Conservation (phyloP, 2,329 filamentous ascomycete species). For the Ciborinia camelliae region DNA sequence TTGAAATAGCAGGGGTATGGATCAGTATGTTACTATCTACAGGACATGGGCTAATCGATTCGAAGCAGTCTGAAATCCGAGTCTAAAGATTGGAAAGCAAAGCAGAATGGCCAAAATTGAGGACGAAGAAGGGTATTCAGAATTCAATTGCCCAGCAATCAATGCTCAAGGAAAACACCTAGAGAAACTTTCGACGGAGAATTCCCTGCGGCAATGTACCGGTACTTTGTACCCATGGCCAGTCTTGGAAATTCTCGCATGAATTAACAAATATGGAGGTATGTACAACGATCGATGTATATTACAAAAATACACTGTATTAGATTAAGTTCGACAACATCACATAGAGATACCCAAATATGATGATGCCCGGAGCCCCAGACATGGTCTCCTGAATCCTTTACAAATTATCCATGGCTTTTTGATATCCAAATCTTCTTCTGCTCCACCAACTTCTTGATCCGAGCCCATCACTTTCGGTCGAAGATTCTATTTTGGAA, state of each 20-base stretch:
- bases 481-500: conserved; percentile 4
- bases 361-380: not conserved
- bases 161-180: not conserved
- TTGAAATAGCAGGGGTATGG: not conserved
- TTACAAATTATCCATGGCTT: not conserved
- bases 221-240: not conserved
- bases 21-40: not conserved
- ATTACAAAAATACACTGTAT: not conserved
- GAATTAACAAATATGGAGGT: not conserved
- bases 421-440: conserved; percentile 1
- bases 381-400: not conserved
- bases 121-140: not conserved
- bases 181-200: not conserved
- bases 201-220: not conserved
- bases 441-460: conserved; percentile 1
- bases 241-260: not conserved
- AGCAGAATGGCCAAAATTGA: not conserved
- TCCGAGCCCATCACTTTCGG: conserved; percentile 1
- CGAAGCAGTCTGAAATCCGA: conserved; percentile 1
- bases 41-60: not conserved
- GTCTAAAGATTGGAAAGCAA: not conserved
- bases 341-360: not conserved
- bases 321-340: not conserved
- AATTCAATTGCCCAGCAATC: not conserved
- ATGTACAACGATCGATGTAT: not conserved